Evolutionary conservation across 345 rosid species (phyloP), one percentile per base, ranked within the genome.

Genomic region (Geranium rotundifolium): DNA sequence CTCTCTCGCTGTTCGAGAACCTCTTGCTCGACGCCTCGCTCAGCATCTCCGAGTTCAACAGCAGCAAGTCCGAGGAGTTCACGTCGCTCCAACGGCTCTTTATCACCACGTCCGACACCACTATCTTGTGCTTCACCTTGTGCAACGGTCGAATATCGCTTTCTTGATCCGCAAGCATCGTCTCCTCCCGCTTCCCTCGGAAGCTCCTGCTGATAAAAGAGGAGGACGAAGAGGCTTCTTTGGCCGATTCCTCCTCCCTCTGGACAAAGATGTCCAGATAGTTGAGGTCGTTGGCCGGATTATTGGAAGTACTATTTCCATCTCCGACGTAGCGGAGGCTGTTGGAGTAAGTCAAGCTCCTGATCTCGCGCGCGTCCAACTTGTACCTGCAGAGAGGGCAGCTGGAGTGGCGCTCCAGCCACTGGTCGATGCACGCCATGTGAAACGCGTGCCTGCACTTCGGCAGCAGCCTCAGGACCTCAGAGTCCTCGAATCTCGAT

Each of bases 21-120:
- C 73, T 71, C 16, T 64, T 61, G 69, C 77, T 72, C 17, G 81
- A 71, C 59, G 58, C 17, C 10, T 29, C 64, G 23, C 66, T 12
- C 4, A 77, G 70, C 86, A 82, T 79, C 46, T 82, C 83, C 0
- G 81, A 71, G 29, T 62, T 72, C 73, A 82, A 59, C 46, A 69
- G 73, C 57, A 82, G 19, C 20, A 82, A 66, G 62, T 82, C 86
- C 2, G 86, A 82, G 49, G 83, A 73, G 10, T 77, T 82, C 3
- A 79, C 73, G 54, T 82, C 83, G 37, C 83, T 82, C 83, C 83
- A 82, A 46, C 83, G 54, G 60, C 60, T 79, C 81, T 63, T 82
- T 62, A 61, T 64, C 13, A 77, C 60, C 20, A 67, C 71, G 41
- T 82, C 81, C 0, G 81, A 79, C n/a, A 79, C 55, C 17, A 77